Percentiles rank a stretch among this genome's conserved stretches.
Evolutionary conservation across 306 rosid genomes (phyloP).

Genomic region (Dryas drummondii): DNA sequence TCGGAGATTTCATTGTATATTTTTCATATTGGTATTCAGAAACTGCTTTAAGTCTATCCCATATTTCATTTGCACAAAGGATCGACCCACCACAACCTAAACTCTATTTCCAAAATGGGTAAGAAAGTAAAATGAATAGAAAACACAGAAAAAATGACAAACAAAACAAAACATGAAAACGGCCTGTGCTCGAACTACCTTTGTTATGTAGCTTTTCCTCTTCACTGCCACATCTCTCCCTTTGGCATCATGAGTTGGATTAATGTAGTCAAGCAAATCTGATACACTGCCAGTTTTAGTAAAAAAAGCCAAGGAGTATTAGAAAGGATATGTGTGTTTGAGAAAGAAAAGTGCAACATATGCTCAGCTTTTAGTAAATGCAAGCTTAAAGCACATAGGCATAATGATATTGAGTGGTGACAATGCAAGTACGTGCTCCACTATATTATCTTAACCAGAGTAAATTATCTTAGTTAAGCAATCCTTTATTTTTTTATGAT

Average conservation of each 20-base stretch:
- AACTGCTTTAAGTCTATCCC: not conserved
- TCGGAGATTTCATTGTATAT: not conserved
- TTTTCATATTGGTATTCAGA: not conserved
- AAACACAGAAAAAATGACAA: not conserved
- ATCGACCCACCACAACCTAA: not conserved
- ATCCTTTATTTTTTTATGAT: not conserved
- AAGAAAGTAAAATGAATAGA: not conserved
- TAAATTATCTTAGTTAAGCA: not conserved
- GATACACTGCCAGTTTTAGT: constrained; percentile 68
- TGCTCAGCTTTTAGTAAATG: constrained; percentile 1
- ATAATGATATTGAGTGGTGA: not conserved
- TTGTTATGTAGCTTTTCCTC: constrained; percentile 71
- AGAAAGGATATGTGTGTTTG: not conserved
- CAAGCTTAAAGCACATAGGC: not conserved
- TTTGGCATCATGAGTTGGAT: constrained; percentile 70
- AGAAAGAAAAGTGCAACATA: not conserved
- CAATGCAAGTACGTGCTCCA: not conserved
- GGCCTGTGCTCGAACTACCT: constrained; percentile 37
- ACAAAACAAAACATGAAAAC: not conserved
- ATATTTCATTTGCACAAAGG: not conserved
- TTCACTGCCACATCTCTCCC: constrained; percentile 68
- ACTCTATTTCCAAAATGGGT: not conserved
- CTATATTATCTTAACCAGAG: not conserved
- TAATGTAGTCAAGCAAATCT: constrained; percentile 95
- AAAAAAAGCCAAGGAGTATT: not conserved